These are phyloP conservation scores for Fallopia convolvulus DNA, from an alignment of 148 eudicot genomes.

Conservation along the genomic window DNA sequence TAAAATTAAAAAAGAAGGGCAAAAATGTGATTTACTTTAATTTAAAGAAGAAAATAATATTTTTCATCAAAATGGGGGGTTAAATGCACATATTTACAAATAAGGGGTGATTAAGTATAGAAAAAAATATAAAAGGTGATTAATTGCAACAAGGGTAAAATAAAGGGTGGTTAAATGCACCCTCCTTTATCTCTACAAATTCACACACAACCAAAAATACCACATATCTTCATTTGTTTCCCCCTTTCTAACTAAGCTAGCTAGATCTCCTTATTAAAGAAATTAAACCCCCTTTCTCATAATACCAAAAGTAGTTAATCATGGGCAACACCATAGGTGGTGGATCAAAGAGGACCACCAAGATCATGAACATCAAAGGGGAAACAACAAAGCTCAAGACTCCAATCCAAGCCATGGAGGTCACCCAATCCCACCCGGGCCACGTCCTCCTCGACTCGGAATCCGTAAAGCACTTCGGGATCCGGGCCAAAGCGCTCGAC, in stretches of 20 bases:
- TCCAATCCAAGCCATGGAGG: constrained; percentile 56
- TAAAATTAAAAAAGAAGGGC: no score
- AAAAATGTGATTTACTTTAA: no score
- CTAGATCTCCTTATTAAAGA: neutral
- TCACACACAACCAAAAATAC: neutral
- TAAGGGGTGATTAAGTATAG: no score
- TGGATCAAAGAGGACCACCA: constrained; percentile 47
- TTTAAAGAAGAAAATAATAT: no score
- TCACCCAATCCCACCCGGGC: constrained; percentile 58
- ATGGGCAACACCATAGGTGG: constrained; percentile 82
- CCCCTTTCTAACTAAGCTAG: neutral
- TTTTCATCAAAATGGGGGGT: no score
- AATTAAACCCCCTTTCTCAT: neutral
- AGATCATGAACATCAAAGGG: constrained; percentile 81
- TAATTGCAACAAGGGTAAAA: no score
- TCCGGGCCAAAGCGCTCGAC: constrained; percentile 71
- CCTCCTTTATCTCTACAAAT: neutral
- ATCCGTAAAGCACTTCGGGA: constrained; percentile 61
- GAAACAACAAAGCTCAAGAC: constrained; percentile 67
- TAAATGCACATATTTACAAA: no score
- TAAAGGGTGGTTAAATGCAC: no score
- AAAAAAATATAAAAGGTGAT: no score
- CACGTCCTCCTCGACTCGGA: constrained; percentile 69
- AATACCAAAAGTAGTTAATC: neutral
- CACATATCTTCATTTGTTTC: neutral